Evolutionary conservation across 2,329 filamentous ascomycete species (phyloP), one percentile per base, ranked within the genome.

Genomic region (Epichloe baconii): DNA sequence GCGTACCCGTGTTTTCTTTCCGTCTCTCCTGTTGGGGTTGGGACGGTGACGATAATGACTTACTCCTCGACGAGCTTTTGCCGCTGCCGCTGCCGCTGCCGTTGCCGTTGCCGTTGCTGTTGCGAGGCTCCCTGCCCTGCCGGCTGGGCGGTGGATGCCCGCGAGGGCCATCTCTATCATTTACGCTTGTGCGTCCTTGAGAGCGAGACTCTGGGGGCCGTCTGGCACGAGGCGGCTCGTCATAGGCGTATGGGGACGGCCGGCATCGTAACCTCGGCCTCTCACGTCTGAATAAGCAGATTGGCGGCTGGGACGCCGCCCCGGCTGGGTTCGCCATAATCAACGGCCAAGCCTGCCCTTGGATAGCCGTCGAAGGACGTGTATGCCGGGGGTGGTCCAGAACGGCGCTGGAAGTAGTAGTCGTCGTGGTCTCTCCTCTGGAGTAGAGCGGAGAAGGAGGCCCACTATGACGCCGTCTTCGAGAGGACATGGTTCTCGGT

Each of bases 381-480:
- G 31, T 44, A 36, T n/a, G 19, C 19, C 10, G 40, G 41, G 2
- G 31, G 12, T 2, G 48, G 48, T 5, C 17, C 40, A n/a, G 40
- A 31, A 31, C 31, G 31, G 31, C 31, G 41, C 40, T 49, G n/a
- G 41, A 21, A 36, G 35, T 43, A 36, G 35, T 43, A 41, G 21
- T 52, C 36, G 17, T 37, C 26, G 36, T 6, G 19, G 46, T 48
- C 4, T 21, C 19, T n/a, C 34, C 31, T 31, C n/a, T 31, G 19
- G n/a, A 15, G n/a, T 31, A 15, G 12, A 42, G 47, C 43, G 43
- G 51, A 45, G 23, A 34, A 11, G 51, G 43, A 21, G 51, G 47
- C 21, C 43, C 43, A 21, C 47, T 52, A 45, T 49, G 37, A 43
- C 21, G 47, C 47, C 51, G 41, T 36, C 41, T 41, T 26, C 46